These are phyloP conservation scores for Paramecium octaurelia DNA, from an alignment of 73 alveolate species.

Conservation along the genomic window DNA sequence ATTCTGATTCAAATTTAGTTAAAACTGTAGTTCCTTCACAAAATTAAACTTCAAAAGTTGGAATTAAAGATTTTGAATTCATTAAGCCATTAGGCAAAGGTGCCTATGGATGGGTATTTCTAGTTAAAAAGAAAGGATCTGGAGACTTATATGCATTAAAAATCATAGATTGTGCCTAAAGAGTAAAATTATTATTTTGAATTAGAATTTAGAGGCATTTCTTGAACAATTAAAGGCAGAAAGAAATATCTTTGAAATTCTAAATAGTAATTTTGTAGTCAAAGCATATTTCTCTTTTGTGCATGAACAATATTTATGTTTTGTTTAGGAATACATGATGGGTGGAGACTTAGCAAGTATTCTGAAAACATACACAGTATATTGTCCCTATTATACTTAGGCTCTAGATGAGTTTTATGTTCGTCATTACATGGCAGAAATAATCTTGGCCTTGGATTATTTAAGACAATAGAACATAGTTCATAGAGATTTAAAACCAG, in stretches of 20 bases:
- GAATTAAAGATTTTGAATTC: conserved; percentile 62
- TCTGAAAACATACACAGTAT: conserved; percentile 53
- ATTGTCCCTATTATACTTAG: background rate
- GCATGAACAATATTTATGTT: conserved; percentile 56
- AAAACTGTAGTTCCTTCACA: background rate
- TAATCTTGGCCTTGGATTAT: conserved; percentile 48
- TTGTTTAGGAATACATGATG: conserved; percentile 64
- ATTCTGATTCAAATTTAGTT: conserved; percentile 29
- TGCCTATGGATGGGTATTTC: conserved; percentile 60
- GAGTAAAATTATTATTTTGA: background rate
- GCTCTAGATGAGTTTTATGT: conserved; percentile 59
- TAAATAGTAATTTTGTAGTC: conserved; percentile 50
- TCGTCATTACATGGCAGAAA: conserved; percentile 63
- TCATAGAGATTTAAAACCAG: conserved; percentile 71
- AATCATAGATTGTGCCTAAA: conserved; percentile 54
- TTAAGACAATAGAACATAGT: conserved; percentile 11
- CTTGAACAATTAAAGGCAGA: conserved; percentile 53
- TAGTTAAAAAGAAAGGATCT: conserved; percentile 53
- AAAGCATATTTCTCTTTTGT: conserved; percentile 57
- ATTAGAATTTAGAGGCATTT: background rate
- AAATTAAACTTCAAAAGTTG: background rate
- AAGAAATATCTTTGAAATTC: conserved; percentile 47
- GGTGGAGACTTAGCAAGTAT: conserved; percentile 59
- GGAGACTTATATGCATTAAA: conserved; percentile 64
- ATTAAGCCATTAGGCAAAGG: conserved; percentile 50